phyloP scores from a whole-genome alignment of 2,329 filamentous ascomycete species.

The Neophaeococcomyces aloes region DNA sequence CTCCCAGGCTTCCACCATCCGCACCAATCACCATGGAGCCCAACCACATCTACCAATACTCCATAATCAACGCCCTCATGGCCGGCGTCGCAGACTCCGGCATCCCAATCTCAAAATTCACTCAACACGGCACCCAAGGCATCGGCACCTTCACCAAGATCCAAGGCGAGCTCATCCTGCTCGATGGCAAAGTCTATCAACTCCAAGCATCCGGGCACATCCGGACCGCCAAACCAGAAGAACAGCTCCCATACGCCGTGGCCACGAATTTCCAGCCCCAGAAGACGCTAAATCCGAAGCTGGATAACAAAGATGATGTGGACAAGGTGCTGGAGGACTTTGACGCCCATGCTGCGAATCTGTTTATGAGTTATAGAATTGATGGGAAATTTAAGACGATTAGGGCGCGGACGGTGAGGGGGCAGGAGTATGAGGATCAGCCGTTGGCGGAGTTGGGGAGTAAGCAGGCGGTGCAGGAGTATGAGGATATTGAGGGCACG shows the following conservation, averaged over 20 bases:
- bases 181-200: constrained; percentile 34
- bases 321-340: constrained; percentile 18
- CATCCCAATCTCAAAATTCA: constrained; percentile 37
- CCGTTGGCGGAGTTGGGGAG: constrained; percentile 28
- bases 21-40: constrained; percentile 22
- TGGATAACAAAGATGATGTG: constrained; percentile 20
- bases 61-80: constrained; percentile 36
- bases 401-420: constrained; percentile 24
- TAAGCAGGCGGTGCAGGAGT: constrained; percentile 31
- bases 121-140: constrained; percentile 40
- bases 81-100: constrained; percentile 37
- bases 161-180: constrained; percentile 35
- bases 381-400: constrained; percentile 21
- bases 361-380: constrained; percentile 25
- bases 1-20: not conserved
- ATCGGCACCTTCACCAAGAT: constrained; percentile 38
- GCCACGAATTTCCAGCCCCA: constrained; percentile 25
- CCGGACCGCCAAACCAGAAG: constrained; percentile 24
- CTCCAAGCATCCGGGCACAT: constrained; percentile 30
- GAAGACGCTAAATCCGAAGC: constrained; percentile 13
- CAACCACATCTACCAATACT: constrained; percentile 37
- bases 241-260: constrained; percentile 32
- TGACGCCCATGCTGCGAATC: constrained; percentile 20
- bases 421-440: constrained; percentile 25
- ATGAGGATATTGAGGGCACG: constrained; percentile 29